Conservation (phyloP, 768 basidiomycete genomes). For the Chalciporus pseudorubinellus region DNA sequence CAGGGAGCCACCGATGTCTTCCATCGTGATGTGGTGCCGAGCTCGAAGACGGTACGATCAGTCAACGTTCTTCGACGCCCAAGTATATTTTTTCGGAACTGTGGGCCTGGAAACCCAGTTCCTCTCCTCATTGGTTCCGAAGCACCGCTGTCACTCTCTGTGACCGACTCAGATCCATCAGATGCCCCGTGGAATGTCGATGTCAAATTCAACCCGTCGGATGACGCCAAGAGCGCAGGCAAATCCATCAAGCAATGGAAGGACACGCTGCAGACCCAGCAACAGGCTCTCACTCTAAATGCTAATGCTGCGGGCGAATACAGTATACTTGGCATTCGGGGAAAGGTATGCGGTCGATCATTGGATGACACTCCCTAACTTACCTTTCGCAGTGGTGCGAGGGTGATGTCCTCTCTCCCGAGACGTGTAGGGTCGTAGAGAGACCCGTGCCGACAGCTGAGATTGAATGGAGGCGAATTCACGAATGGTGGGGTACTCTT, state of each 20-base stretch:
- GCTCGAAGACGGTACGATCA: conserved; percentile 53
- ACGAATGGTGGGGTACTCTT: conserved; percentile 65
- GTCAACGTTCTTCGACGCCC: conserved; percentile 72
- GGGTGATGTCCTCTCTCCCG: conserved; percentile 82
- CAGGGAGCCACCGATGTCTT: conserved; percentile 27
- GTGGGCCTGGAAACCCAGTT: conserved; percentile 66
- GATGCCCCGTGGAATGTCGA: conserved; percentile 69
- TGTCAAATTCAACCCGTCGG: conserved; percentile 58
- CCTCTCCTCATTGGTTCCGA: conserved; percentile 72
- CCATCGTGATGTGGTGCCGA: conserved; percentile 28
- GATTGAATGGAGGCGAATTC: conserved; percentile 85
- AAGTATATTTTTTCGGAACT: conserved; percentile 67
- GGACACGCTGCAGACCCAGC: conserved; percentile 54
- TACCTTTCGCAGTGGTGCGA: conserved; percentile 55
- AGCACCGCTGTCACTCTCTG: conserved; percentile 50
- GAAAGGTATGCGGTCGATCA: conserved; percentile 45
- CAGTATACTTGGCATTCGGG: conserved; percentile 63
- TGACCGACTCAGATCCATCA: conserved; percentile 54
- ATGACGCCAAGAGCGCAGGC: conserved; percentile 34
- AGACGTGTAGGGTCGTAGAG: conserved; percentile 73
- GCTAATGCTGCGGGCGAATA: conserved; percentile 76
- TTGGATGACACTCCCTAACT: not conserved
- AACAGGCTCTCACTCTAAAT: conserved; percentile 44
- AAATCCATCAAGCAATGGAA: conserved; percentile 60
- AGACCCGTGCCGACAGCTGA: conserved; percentile 77